Evolutionary conservation across 495 filamentous ascomycete species (phyloP).

Genomic region (Aspergillus panamensis): DNA sequence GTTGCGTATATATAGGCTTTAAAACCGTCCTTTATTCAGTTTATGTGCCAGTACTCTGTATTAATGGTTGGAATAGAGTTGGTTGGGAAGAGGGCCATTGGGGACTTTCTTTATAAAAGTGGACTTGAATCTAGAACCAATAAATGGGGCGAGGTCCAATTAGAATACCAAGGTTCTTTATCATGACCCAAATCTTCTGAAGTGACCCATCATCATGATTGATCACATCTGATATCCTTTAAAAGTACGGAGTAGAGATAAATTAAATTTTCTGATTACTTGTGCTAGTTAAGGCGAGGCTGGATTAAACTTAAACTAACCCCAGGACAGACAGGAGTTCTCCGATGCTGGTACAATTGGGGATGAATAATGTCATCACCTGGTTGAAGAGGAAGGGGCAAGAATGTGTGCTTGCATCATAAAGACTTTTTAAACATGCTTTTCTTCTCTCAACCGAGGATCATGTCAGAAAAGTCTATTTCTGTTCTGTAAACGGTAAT

Average conservation of each 20-base stretch:
- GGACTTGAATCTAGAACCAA: background rate
- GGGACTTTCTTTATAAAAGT: background rate
- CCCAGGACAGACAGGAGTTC: background rate
- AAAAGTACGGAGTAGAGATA: background rate
- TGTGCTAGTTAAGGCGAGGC: background rate
- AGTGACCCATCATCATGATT: conserved; percentile 7
- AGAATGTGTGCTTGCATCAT: too few species aligned
- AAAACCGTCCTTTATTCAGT: too few species aligned
- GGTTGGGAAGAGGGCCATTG: background rate
- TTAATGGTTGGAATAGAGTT: background rate
- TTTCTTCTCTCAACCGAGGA: background rate
- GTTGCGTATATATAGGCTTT: too few species aligned
- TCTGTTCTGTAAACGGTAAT: background rate
- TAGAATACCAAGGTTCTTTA: background rate
- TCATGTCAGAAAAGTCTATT: background rate
- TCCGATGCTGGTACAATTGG: too few species aligned
- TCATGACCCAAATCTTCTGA: background rate
- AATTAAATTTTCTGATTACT: background rate
- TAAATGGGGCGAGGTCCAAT: background rate
- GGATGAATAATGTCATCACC: too few species aligned
- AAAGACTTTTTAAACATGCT: background rate
- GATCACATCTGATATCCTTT: background rate
- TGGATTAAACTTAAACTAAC: background rate
- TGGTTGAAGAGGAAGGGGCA: background rate
- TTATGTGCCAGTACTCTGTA: too few species aligned